Evolutionary conservation across 768 basidiomycete genomes (phyloP), one percentile per base, ranked within the genome.

Genomic region (Amanita exitialis): DNA sequence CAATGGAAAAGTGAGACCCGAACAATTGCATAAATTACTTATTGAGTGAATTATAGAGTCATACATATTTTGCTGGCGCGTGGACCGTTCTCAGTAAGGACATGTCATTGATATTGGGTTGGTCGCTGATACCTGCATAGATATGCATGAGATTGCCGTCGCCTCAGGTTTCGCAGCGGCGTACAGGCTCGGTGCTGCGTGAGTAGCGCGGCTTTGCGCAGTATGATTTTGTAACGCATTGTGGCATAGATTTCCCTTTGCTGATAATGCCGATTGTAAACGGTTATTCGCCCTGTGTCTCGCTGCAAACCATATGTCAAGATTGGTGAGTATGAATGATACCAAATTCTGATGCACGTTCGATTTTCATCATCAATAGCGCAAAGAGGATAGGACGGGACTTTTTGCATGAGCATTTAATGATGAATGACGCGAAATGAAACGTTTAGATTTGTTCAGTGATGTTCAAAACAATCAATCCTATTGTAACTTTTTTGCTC

Each of bases 101-200:
- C 25, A 1, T 20, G 3, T 44, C n/a, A 32, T 47, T 23, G 32
- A 39, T 28, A 13, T 44, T 9, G 12, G 30, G 18, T 6, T 21
- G 15, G n/a, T 25, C 7, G 13, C 20, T 53, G 35, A 18, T 20
- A 27, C 35, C 49, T 38, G 6, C 13, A n/a, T 44, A 64, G 64
- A 69, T 52, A 67, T 67, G 64, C 65, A 69, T 50, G 67, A 69
- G 52, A 67, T 69, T 30, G 69, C 64, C 2, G 63, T 71, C n/a
- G 63, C 65, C 4, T 70, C 68, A 6, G 68, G 69, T 4, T 61
- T 71, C 38, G 65, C 64, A 7, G 69, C 67, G 18, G 69, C 68
- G 13, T 70, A 70, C 52, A 58, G 58, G 44, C 58, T 71, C 9
- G 68, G 68, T n/a, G 67, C 69, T 7, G 45, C 59, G 63, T 70